These are phyloP conservation scores for Beauveria sp. DNA, from an alignment of 2,329 filamentous ascomycete genomes.

Conservation along the genomic window DNA sequence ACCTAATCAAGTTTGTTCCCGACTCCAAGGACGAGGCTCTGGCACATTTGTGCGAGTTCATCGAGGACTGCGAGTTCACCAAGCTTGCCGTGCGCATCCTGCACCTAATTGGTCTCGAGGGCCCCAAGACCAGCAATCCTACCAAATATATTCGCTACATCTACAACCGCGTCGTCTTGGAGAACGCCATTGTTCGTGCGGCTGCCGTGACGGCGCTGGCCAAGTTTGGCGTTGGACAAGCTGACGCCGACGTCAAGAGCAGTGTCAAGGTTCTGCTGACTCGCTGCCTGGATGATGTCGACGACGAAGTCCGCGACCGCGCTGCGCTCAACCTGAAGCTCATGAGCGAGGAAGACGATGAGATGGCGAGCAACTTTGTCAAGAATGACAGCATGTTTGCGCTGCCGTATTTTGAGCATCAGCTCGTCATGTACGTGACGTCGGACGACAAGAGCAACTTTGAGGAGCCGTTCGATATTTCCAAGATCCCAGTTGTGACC, in stretches of 20 bases:
- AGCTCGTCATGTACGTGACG: slow-evolving; percentile 95
- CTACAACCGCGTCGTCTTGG: slow-evolving; percentile 94
- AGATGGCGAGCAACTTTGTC: slow-evolving; percentile 78
- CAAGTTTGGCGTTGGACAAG: slow-evolving; percentile 95
- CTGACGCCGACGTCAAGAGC: slow-evolving; percentile 92
- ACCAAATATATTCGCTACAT: slow-evolving; percentile 99
- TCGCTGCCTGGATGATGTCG: slow-evolving; percentile 89
- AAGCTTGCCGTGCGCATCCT: slow-evolving; percentile 94
- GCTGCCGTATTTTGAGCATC: slow-evolving; percentile 88
- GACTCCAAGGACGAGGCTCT: slow-evolving; percentile 76
- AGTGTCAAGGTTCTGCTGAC: slow-evolving; percentile 89
- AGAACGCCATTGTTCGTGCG: slow-evolving; percentile 92
- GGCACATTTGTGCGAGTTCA: slow-evolving; percentile 95
- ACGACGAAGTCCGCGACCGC: slow-evolving; percentile 95
- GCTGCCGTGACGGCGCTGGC: slow-evolving; percentile 91
- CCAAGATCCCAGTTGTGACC: slow-evolving; percentile 84
- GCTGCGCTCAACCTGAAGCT: slow-evolving; percentile 86
- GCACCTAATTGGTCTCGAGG: slow-evolving; percentile 88
- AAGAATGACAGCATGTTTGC: slow-evolving; percentile 97
- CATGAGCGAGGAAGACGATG: slow-evolving; percentile 88
- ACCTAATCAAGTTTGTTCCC: slow-evolving; percentile 97
- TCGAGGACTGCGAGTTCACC: slow-evolving; percentile 98
- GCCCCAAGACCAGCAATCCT: slow-evolving; percentile 87
- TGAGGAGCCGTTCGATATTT: slow-evolving; percentile 78
- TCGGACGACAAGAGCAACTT: slow-evolving; percentile 85